Base-by-base conservation (phyloP, 805 yeast genomes). In the Kazachstania bromeliacearum region DNA sequence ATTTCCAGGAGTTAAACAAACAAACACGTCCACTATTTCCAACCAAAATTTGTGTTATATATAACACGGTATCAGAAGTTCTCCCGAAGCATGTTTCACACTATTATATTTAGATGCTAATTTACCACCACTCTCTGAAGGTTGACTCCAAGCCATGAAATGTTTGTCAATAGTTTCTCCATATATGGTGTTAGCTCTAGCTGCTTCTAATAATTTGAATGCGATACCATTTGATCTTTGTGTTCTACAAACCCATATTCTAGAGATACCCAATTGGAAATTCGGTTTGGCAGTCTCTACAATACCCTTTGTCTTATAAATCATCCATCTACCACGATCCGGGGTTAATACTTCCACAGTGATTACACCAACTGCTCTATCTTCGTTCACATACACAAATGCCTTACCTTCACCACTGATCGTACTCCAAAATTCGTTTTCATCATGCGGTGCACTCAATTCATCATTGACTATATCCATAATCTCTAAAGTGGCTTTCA, bases 81-180 rank as follows among this genome's bases (percentile, higher is more conserved):
- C 52, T 4, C 61, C 61, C 7, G 60, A 55, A 22, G 46, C 49
- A 49, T 79, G 85, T 19, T 39, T 53, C 1, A 69, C 71, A 0
- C 79, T 76, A 48, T 75, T 77, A 48, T 73, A 79, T 21, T 50
- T 57, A 23, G 53, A 54, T 0, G 87, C 85, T 22, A 79, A 61
- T 38, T 67, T 64, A 2, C 76, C 75, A 0, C 89, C 89, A 39
- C 69, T 66, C 34, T 66, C 71, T 39, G 82, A 75, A 0, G 88
- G 87, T 51, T 80, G 89, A 30, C 84, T 76, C 73, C 84, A 80
- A 1, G 77, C 82, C 14, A 80, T 52, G 40, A 73, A 67, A 12
- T 42, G 44, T 38, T 56, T 68, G 2, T 57, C 55, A 10, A 78
- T 44, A 0, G 17, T 34, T 37, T 69, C 48, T 0, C 84, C 85